phyloP scores from a whole-genome alignment of 768 basidiomycete species.

The Phlebiopsis flavidoalba region DNA sequence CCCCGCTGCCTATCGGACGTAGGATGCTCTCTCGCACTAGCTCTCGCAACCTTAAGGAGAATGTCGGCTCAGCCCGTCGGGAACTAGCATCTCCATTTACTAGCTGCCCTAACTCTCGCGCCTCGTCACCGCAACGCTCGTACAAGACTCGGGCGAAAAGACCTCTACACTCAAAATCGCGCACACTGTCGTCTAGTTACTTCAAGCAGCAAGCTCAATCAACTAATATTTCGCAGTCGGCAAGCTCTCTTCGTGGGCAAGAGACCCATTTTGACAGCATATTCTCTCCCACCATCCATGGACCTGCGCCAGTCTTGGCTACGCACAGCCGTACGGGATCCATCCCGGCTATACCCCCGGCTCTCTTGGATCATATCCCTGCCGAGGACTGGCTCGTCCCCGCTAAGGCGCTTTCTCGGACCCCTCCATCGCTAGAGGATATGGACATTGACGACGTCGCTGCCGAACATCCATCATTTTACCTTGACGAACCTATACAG shows the following conservation, averaged over 20 bases:
- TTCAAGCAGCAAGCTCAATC: not conserved
- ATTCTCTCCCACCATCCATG: not conserved
- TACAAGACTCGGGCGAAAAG: slow-evolving; percentile 17
- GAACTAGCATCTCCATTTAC: slow-evolving; percentile 41
- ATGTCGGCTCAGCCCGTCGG: slow-evolving; percentile 17
- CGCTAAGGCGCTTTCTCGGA: slow-evolving; percentile 21
- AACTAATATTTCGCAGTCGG: not conserved
- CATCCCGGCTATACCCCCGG: slow-evolving; percentile 17
- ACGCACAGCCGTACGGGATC: slow-evolving; percentile 21
- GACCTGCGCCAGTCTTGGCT: not conserved
- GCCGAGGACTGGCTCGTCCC: slow-evolving; percentile 25
- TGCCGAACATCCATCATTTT: slow-evolving; percentile 17
- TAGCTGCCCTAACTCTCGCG: slow-evolving; percentile 38
- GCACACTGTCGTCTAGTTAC: slow-evolving; percentile 31
- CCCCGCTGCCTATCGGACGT: slow-evolving; percentile 34
- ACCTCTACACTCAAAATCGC: slow-evolving; percentile 30
- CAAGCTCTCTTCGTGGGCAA: not conserved
- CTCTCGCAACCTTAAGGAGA: slow-evolving; percentile 39
- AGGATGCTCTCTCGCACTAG: slow-evolving; percentile 33
- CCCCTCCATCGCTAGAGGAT: slow-evolving; percentile 11
- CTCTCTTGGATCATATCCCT: slow-evolving; percentile 12
- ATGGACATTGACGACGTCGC: slow-evolving; percentile 7
- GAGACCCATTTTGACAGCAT: slow-evolving; percentile 5
- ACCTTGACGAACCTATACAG: slow-evolving; percentile 15
- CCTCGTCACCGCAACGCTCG: slow-evolving; percentile 29